These are phyloP conservation scores for Botryotinia globosa DNA, from an alignment of 2,329 filamentous ascomycete genomes.

Conservation along the genomic window DNA sequence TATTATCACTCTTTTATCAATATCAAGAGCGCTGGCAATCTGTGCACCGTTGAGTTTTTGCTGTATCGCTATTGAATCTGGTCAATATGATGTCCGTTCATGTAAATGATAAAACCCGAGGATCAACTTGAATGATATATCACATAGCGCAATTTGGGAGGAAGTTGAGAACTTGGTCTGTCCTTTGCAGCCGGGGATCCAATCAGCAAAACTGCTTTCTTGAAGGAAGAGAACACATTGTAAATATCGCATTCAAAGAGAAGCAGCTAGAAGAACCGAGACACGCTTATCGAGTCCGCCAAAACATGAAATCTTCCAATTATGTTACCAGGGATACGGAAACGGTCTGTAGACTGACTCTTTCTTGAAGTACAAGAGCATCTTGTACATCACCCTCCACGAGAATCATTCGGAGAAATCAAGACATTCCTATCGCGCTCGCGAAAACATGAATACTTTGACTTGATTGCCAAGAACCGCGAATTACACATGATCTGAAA, in stretches of 20 bases:
- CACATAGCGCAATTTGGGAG: neutral
- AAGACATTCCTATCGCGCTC: neutral
- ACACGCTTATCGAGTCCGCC: too few relatives aligned
- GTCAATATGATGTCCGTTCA: neutral
- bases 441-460: neutral
- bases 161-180: neutral
- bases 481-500: rapidly evolving
- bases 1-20: neutral
- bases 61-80: neutral
- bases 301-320: too few relatives aligned
- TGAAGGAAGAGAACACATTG: neutral
- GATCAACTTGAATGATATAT: neutral
- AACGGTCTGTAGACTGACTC: too few relatives aligned
- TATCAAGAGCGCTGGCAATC: neutral
- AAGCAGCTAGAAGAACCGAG: too few relatives aligned
- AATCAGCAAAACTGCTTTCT: neutral
- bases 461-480: neutral
- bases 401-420: neutral
- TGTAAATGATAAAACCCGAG: neutral
- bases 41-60: neutral
- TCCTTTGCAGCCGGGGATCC: neutral
- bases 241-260: too few relatives aligned
- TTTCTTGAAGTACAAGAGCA: neutral
- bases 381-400: neutral
- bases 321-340: too few relatives aligned